These are phyloP conservation scores for Phytophthora hibernalis DNA, from an alignment of 352 stramenopile species.

Conservation along the genomic window DNA sequence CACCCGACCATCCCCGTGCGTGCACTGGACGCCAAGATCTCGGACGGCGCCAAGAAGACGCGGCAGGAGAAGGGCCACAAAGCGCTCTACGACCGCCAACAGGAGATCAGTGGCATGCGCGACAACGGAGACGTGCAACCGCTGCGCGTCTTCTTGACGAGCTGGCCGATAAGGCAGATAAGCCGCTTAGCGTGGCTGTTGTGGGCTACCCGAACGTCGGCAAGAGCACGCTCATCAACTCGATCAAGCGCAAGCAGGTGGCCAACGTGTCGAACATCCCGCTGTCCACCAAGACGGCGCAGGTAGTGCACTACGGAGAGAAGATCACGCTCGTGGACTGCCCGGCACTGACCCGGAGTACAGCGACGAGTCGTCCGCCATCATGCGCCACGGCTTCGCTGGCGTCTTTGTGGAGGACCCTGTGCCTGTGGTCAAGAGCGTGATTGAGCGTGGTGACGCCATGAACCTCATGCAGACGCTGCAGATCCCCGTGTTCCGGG, in stretches of 20 bases:
- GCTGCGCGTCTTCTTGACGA: slow-evolving; percentile 96
- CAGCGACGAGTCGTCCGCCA: slow-evolving; percentile 77
- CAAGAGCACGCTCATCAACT: slow-evolving; percentile 97
- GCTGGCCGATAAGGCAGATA: slow-evolving; percentile 88
- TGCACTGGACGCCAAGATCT: slow-evolving; percentile 83
- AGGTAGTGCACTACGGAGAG: slow-evolving; percentile 96
- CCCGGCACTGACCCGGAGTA: slow-evolving; percentile 97
- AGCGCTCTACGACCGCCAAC: slow-evolving; percentile 73
- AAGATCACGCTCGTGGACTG: slow-evolving; percentile 97
- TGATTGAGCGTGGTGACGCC: slow-evolving; percentile 92
- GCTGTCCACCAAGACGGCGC: slow-evolving; percentile 75
- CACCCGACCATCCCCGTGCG: slow-evolving; percentile 95
- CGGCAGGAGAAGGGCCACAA: slow-evolving; percentile 66
- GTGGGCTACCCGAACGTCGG: slow-evolving; percentile 98
- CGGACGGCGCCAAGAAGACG: slow-evolving; percentile 93
- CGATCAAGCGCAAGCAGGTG: slow-evolving; percentile 88
- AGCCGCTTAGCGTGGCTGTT: slow-evolving; percentile 92
- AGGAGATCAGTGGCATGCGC: slow-evolving; percentile 69
- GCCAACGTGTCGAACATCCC: slow-evolving; percentile 57
- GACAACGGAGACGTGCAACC: slow-evolving; percentile 88
- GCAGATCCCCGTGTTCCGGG: slow-evolving; percentile 94
- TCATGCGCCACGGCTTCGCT: slow-evolving; percentile 96
- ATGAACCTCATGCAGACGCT: slow-evolving; percentile 97
- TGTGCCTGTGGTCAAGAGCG: slow-evolving; percentile 89
- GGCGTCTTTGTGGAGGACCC: slow-evolving; percentile 95